Evolutionary conservation across 768 basidiomycete species (phyloP).

Genomic region (Tubosaeta sp.): DNA sequence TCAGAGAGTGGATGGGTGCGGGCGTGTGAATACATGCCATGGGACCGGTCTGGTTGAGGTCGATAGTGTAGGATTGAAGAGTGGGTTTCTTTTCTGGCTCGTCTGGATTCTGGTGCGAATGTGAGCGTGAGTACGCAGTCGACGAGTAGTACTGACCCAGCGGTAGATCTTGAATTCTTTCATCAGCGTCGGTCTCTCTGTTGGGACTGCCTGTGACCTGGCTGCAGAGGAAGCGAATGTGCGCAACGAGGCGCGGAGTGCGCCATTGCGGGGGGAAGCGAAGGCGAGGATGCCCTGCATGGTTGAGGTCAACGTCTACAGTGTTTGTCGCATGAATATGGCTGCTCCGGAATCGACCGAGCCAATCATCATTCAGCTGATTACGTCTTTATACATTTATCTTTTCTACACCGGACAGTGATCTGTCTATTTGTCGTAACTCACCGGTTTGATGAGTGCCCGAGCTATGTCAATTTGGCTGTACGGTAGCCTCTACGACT

Average conservation of each 20-base stretch:
- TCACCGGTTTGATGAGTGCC: too few relatives aligned
- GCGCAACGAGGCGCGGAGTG: slow-evolving; percentile 19
- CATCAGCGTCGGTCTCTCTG: slow-evolving; percentile 63
- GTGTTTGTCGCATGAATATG: slow-evolving; percentile 18
- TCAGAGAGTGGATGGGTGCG: slow-evolving; percentile 3
- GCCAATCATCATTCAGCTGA: slow-evolving; percentile 18
- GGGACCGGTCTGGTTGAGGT: slow-evolving; percentile 92
- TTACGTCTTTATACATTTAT: too few relatives aligned
- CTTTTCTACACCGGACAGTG: too few relatives aligned
- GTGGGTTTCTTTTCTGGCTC: slow-evolving; percentile 87
- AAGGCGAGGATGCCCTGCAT: slow-evolving; percentile 15
- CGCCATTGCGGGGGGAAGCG: background rate
- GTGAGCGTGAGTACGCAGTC: background rate
- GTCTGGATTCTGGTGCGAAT: slow-evolving; percentile 76
- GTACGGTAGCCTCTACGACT: too few relatives aligned
- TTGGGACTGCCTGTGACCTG: slow-evolving; percentile 40
- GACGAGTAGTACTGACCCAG: slow-evolving; percentile 54
- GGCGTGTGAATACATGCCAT: slow-evolving; percentile 55
- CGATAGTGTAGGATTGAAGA: slow-evolving; percentile 87
- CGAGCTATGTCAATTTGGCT: too few relatives aligned
- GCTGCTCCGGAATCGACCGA: slow-evolving; percentile 15
- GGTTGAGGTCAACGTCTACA: background rate
- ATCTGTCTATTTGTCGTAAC: too few relatives aligned
- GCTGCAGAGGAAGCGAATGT: slow-evolving; percentile 30
- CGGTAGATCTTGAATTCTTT: slow-evolving; percentile 99